These are phyloP conservation scores for Cyberlindnera nakhonratchasimensis DNA, from an alignment of 805 yeast genomes.

Conservation along the genomic window DNA sequence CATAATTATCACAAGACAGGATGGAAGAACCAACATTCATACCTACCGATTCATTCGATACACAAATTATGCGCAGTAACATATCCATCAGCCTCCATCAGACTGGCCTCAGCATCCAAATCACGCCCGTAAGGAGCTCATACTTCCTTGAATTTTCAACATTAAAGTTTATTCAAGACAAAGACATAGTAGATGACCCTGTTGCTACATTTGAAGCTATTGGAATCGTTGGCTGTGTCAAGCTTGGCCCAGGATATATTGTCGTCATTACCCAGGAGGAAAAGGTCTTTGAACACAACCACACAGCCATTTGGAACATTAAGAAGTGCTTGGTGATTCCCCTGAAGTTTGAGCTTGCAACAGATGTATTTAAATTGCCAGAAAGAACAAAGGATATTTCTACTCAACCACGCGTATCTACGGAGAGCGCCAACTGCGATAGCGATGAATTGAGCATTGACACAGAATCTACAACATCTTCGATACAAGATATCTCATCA, in stretches of 20 bases:
- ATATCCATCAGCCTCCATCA: not conserved
- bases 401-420: not conserved
- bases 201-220: constrained; percentile 10
- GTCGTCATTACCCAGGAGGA: constrained; percentile 17
- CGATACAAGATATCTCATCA: not conserved
- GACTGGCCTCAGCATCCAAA: not conserved
- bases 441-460: constrained; percentile 3
- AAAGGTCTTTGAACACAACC: constrained; percentile 15
- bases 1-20: not conserved
- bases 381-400: not conserved
- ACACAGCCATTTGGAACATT: constrained; percentile 21
- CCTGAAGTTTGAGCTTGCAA: constrained; percentile 21
- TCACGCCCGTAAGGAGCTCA: not conserved
- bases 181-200: not conserved
- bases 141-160: not conserved
- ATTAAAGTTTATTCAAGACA: not conserved
- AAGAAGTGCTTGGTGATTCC: constrained; percentile 23
- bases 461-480: not conserved
- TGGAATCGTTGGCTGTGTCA: constrained; percentile 24
- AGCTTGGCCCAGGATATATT: constrained; percentile 28
- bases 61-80: too few relatives aligned
- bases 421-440: not conserved
- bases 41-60: too few relatives aligned
- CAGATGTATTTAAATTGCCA: constrained; percentile 9
- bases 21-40: too few relatives aligned